phyloP scores from a whole-genome alignment of 768 basidiomycete genomes.

The Hydnum rufescens region DNA sequence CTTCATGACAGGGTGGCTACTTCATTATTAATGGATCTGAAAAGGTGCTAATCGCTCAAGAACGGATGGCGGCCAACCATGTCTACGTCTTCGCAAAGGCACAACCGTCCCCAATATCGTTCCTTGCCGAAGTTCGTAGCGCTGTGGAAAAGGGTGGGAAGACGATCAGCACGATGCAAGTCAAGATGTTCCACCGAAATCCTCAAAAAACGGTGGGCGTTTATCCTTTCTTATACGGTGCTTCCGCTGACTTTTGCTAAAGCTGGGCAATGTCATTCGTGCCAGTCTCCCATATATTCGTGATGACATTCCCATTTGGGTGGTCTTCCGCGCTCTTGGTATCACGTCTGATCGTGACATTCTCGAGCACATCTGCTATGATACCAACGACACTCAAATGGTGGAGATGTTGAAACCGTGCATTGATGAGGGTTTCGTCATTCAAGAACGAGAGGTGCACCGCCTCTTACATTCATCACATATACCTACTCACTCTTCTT shows the following conservation, averaged over 20 bases:
- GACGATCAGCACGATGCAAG: slow-evolving; percentile 92
- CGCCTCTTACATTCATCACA: neutral
- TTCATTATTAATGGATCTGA: slow-evolving; percentile 99
- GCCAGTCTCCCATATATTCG: slow-evolving; percentile 97
- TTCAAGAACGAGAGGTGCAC: slow-evolving; percentile 81
- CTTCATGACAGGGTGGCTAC: slow-evolving; percentile 55
- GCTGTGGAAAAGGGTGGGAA: slow-evolving; percentile 97
- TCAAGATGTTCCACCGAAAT: slow-evolving; percentile 87
- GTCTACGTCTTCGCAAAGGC: slow-evolving; percentile 99
- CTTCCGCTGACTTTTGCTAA: neutral
- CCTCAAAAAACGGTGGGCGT: slow-evolving; percentile 68
- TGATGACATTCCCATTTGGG: slow-evolving; percentile 95
- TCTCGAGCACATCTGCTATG: slow-evolving; percentile 95
- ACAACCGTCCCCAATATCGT: slow-evolving; percentile 86
- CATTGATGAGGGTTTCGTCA: slow-evolving; percentile 95
- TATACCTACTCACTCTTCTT: slow-evolving; percentile 7
- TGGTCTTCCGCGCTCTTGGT: slow-evolving; percentile 93
- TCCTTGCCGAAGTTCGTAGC: slow-evolving; percentile 91
- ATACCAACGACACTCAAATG: slow-evolving; percentile 89
- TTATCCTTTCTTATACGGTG: neutral
- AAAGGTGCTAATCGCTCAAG: slow-evolving; percentile 98
- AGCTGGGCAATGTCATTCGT: slow-evolving; percentile 87
- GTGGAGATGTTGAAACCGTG: slow-evolving; percentile 96
- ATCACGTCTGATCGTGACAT: slow-evolving; percentile 97
- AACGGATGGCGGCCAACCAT: slow-evolving; percentile 98